Evolutionary conservation across 2,329 filamentous ascomycete species (phyloP).

Genomic region (Ampelomyces quisqualis): DNA sequence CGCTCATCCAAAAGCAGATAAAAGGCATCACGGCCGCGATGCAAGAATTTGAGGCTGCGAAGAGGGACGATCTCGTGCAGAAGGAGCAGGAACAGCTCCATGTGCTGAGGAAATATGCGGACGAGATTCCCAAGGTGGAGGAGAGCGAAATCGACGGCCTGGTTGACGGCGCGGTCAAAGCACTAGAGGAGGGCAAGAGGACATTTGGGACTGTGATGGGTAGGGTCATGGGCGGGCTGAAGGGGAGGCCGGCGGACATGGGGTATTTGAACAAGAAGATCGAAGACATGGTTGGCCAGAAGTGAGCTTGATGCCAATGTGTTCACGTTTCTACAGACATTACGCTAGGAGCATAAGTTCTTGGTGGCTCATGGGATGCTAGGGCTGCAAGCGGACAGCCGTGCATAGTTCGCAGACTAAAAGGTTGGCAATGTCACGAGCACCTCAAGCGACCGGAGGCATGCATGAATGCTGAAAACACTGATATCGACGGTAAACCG

Average conservation of each 20-base stretch:
- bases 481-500: too few species aligned
- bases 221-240: conserved; percentile 54
- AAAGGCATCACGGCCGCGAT: conserved; percentile 60
- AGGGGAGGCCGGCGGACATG: conserved; percentile 66
- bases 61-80: conserved; percentile 66
- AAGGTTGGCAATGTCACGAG: too few species aligned
- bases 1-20: conserved; percentile 65
- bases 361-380: too few species aligned
- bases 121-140: conserved; percentile 58
- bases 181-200: conserved; percentile 52
- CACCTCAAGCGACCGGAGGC: too few species aligned
- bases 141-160: conserved; percentile 60
- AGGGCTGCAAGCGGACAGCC: too few species aligned
- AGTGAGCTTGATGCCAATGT: conserved; percentile 10
- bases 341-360: too few species aligned
- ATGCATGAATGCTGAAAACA: too few species aligned
- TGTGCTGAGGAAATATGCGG: conserved; percentile 66
- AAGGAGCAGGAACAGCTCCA: conserved; percentile 68
- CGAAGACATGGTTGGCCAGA: conserved; percentile 46
- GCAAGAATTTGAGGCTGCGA: conserved; percentile 63
- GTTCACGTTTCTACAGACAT: neutral
- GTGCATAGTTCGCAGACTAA: too few species aligned
- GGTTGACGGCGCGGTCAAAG: conserved; percentile 56
- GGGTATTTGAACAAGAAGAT: conserved; percentile 62
- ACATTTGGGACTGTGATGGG: conserved; percentile 65